Evolutionary conservation across 2,329 filamentous ascomycete species (phyloP), one percentile per base, ranked within the genome.

Genomic region (Colletotrichum navitas): DNA sequence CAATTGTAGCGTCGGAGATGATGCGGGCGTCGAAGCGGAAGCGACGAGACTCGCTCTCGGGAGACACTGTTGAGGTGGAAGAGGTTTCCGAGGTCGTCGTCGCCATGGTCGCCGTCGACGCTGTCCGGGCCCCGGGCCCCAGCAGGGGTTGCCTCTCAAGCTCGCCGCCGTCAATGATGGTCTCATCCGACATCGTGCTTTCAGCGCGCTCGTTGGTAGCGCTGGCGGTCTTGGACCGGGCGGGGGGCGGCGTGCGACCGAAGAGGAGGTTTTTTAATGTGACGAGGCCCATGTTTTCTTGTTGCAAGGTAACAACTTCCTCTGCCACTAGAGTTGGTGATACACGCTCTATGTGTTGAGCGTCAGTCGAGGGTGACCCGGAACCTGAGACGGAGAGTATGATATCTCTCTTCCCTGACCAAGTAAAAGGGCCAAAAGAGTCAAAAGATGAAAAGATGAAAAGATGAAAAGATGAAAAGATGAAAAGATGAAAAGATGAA

Each of bases 1-100:
- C 93, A 75, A 95, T 91, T 71, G 73, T 72, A 34, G 74, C 74
- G 51, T 75, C 74, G 21, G 74, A 75, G 45, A 75, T 75, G 39
- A 75, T 55, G 43, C 74, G 74, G 24, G 74, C 74, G 39, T 75
- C 73, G 63, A 75, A 60, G 39, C 70, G 71, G 66, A 74, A 73
- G 32, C 68, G 45, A 29, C 59, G 45, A 5, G 68, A 62, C 18
- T 69, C 62, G 55, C 63, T 56, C 32, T 71, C 59, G 18, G 64
- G 43, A 21, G 66, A 68, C 16, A 60, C 29, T 8, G 58, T 71
- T 12, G 68, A 59, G 16, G 65, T 63, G 3, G 36, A 63, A 4
- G 69, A 72, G 14, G 45, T 60, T 39, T 64, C 54, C 26, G 69
- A 72, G 21, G 45, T 49, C n/a, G 62, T 39, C 16, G 65, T 72